Percentiles rank a stretch among this genome's conserved stretches.
These are phyloP conservation scores for Cercospora canescens DNA, from an alignment of 2,329 filamentous ascomycete species.

Conservation along the genomic window DNA sequence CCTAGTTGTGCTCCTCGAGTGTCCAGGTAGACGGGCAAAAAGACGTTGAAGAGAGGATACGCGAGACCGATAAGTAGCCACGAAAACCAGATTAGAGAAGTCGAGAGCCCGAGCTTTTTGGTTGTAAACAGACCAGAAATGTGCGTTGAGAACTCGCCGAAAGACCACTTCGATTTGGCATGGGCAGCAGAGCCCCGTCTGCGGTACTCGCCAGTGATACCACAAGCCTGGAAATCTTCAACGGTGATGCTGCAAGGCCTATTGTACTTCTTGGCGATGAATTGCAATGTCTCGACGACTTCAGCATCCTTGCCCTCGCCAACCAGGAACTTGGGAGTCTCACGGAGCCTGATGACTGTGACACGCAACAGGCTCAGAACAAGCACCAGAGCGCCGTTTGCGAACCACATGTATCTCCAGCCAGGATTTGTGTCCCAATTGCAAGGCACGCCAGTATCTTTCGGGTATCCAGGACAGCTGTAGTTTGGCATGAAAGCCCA, in stretches of 20 bases:
- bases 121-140: constrained; percentile 66
- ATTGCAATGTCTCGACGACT: constrained; percentile 51
- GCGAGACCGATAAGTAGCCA: constrained; percentile 55
- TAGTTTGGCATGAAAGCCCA: constrained; percentile 56
- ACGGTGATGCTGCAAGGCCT: constrained; percentile 54
- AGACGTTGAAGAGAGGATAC: constrained; percentile 75
- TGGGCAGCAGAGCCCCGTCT: constrained; percentile 29
- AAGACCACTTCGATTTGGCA: constrained; percentile 37
- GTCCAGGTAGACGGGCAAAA: constrained; percentile 64
- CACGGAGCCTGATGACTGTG: constrained; percentile 54
- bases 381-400: constrained; percentile 55
- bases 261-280: constrained; percentile 55
- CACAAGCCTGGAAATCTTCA: constrained; percentile 51
- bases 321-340: constrained; percentile 60
- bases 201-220: constrained; percentile 30
- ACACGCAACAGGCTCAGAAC: constrained; percentile 55
- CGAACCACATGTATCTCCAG: constrained; percentile 60
- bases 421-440: constrained; percentile 55
- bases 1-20: constrained; percentile 60
- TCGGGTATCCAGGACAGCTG: constrained; percentile 45
- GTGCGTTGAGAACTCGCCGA: constrained; percentile 52
- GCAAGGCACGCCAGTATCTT: constrained; percentile 44
- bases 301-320: constrained; percentile 55
- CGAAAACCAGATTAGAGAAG: constrained; percentile 64
- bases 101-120: constrained; percentile 60